Conservation (phyloP, 768 basidiomycete genomes). For the Vararia minispora region DNA sequence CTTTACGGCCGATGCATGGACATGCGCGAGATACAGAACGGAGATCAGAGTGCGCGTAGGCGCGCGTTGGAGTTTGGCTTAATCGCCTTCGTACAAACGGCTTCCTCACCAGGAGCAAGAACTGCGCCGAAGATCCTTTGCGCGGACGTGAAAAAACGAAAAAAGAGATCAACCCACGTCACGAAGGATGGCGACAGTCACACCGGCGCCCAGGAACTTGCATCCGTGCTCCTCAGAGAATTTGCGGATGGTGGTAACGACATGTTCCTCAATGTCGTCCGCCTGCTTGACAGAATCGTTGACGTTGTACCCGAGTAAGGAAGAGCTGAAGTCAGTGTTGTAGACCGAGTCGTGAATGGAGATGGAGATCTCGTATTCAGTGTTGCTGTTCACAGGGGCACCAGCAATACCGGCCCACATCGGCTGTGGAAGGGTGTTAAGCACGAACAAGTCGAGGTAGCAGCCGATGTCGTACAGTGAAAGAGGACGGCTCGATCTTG, state of each 20-base stretch:
- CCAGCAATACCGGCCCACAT: slow-evolving; percentile 86
- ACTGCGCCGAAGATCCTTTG: too few species aligned
- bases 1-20: too few species aligned
- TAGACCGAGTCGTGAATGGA: slow-evolving; percentile 83
- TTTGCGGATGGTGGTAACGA: slow-evolving; percentile 54
- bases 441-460: slow-evolving; percentile 17
- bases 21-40: too few species aligned
- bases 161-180: slow-evolving; percentile 34
- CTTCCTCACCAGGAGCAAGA: too few species aligned
- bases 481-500: too few species aligned
- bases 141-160: slow-evolving; percentile 7
- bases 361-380: slow-evolving; percentile 59
- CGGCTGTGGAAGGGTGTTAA: slow-evolving; percentile 35
- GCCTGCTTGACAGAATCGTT: slow-evolving; percentile 44
- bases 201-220: slow-evolving; percentile 79
- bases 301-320: slow-evolving; percentile 38
- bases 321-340: slow-evolving; percentile 64
- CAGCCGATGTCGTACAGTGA: slow-evolving; percentile 47
- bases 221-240: slow-evolving; percentile 71
- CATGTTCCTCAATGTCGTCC: slow-evolving; percentile 48
- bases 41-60: too few species aligned
- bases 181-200: slow-evolving; percentile 58
- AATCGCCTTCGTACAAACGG: too few species aligned
- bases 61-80: too few species aligned
- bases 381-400: slow-evolving; percentile 43